These are phyloP conservation scores for Microthyrium microscopicum DNA, from an alignment of 2,329 filamentous ascomycete genomes.

Conservation along the genomic window DNA sequence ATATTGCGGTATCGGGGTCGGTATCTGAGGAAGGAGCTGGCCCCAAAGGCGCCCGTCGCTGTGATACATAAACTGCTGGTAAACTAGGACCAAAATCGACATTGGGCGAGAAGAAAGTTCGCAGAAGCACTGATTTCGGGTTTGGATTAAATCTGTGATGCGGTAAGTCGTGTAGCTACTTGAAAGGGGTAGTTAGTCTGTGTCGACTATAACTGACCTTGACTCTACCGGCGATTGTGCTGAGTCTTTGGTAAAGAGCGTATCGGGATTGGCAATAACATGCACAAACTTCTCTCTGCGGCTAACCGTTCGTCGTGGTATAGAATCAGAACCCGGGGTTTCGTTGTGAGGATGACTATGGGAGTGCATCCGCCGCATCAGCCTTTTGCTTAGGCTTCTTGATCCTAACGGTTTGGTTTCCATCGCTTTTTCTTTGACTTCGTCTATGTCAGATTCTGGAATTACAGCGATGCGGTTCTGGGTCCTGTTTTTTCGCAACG, in stretches of 20 bases:
- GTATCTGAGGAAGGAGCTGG: constrained; percentile 4
- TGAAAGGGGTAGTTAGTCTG: too few species aligned
- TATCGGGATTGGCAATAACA: constrained; percentile 7
- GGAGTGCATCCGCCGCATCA: background rate
- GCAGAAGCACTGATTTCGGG: constrained; percentile 4
- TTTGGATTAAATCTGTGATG: constrained; percentile 5
- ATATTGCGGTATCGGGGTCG: constrained; percentile 7
- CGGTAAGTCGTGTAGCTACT: too few species aligned
- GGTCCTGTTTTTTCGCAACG: constrained; percentile 4
- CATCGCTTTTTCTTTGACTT: constrained; percentile 1
- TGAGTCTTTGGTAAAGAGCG: constrained; percentile 5
- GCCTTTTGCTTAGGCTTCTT: constrained; percentile 3
- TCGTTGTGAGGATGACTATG: background rate
- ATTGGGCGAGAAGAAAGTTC: constrained; percentile 5
- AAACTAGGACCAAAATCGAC: constrained; percentile 3
- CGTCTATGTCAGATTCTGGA: background rate
- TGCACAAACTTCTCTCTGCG: constrained; percentile 6
- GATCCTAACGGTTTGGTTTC: background rate
- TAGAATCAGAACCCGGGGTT: background rate
- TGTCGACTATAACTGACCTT: constrained; percentile 4
- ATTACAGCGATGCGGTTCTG: background rate
- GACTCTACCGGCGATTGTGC: constrained; percentile 4
- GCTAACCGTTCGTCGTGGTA: constrained; percentile 2
- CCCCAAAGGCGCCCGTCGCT: background rate
- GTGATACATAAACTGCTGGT: too few species aligned